A percentile compares a stretch with the other conserved stretches of the same genome.
phyloP scores from a whole-genome alignment of 2,329 filamentous ascomycete species.

The Fusarium aywerte region DNA sequence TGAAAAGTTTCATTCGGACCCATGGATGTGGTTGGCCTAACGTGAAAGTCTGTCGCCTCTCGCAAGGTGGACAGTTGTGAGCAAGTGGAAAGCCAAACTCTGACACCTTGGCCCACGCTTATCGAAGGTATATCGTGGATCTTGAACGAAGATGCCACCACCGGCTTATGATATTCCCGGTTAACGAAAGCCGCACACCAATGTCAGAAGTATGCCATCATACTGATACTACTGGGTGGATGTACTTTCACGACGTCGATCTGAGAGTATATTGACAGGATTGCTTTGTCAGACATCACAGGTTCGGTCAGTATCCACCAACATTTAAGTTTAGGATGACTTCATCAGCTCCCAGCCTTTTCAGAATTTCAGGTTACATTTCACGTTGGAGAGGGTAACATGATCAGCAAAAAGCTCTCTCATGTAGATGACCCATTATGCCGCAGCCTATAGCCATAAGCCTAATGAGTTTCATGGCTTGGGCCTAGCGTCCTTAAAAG shows the following conservation, averaged over 20 bases:
- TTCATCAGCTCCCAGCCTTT: slow-evolving; percentile 15
- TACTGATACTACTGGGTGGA: not conserved
- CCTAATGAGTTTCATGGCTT: slow-evolving; percentile 2
- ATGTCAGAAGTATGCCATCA: slow-evolving; percentile 24
- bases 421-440: not conserved
- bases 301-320: slow-evolving; percentile 10
- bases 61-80: slow-evolving; percentile 12
- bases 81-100: slow-evolving; percentile 1
- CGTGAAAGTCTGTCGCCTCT: not conserved
- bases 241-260: slow-evolving; percentile 2
- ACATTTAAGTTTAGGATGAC: slow-evolving; percentile 27
- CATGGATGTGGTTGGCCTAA: slow-evolving; percentile 3
- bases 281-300: slow-evolving; percentile 10
- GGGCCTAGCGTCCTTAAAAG: slow-evolving; percentile 11
- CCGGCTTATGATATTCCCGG: slow-evolving; percentile 4
- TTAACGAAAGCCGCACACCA: slow-evolving; percentile 8
- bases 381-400: not conserved
- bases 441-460: not conserved
- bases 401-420: not conserved
- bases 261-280: not conserved
- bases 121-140: not conserved
- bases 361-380: not conserved
- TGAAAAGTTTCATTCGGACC: slow-evolving; percentile 2
- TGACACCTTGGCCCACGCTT: not conserved
- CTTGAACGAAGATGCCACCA: slow-evolving; percentile 3